These are phyloP conservation scores for Fusarium sp. DNA, from an alignment of 2,329 filamentous ascomycete species.

Conservation along the genomic window DNA sequence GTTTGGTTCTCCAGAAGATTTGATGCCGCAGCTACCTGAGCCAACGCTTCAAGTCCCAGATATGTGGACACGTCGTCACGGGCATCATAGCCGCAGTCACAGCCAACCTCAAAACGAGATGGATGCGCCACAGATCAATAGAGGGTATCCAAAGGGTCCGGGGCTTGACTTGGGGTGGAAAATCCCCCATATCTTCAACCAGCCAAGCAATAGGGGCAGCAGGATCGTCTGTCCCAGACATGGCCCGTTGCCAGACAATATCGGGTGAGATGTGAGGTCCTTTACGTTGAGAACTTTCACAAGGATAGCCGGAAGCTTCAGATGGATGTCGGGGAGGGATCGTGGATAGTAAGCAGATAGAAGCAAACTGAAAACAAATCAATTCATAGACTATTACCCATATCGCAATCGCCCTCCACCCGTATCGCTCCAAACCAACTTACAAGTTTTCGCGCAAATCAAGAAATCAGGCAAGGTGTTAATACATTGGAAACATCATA, in stretches of 20 bases:
- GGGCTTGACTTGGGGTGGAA: not conserved
- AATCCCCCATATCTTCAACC: not conserved
- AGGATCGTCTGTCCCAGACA: not conserved
- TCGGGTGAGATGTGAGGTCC: not conserved
- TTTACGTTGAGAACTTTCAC: not conserved
- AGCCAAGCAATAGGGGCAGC: not conserved
- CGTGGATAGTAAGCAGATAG: not conserved
- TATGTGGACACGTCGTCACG: not conserved
- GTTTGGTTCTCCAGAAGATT: not conserved
- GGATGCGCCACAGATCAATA: slow-evolving; percentile 46
- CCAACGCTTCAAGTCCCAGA: slow-evolving; percentile 1
- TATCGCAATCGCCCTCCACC: not conserved
- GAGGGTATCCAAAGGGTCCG: not conserved
- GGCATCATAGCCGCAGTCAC: not conserved
- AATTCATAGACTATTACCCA: slow-evolving; percentile 1
- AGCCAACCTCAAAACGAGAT: slow-evolving; percentile 35
- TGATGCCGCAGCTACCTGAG: slow-evolving; percentile 18
- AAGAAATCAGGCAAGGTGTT: slow-evolving; percentile 4
- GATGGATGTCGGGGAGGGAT: too few relatives aligned
- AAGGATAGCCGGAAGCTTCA: not conserved
- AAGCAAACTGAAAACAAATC: slow-evolving; percentile 3
- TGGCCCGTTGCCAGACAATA: not conserved
- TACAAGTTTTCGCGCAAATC: slow-evolving; percentile 2
- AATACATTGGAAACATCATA: slow-evolving; percentile 32
- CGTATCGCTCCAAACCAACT: not conserved